Percentiles rank a stretch among this genome's conserved stretches.
Conservation (phyloP, 2,329 filamentous ascomycete species). For the Malbranchea cinnamomea region DNA sequence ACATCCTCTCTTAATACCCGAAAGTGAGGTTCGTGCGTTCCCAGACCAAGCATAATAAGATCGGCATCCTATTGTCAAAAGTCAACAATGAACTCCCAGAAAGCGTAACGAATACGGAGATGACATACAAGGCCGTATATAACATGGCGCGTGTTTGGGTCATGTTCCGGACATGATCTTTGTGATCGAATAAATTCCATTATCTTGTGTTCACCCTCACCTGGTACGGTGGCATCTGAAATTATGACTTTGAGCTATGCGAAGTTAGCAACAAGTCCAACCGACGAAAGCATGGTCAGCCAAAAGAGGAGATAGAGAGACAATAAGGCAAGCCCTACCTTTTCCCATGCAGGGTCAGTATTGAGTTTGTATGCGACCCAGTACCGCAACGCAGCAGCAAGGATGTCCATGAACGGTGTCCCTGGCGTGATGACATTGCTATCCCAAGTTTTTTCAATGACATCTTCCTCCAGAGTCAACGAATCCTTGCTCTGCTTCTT, state of each 20-base stretch:
- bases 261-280: conserved; percentile 12
- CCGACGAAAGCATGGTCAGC: not conserved
- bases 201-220: conserved; percentile 98
- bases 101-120: not conserved
- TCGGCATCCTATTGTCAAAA: conserved; percentile 54
- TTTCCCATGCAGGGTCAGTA: conserved; percentile 89
- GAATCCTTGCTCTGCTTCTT: conserved; percentile 57
- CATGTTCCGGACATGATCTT: conserved; percentile 73
- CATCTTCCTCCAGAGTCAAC: conserved; percentile 44
- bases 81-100: conserved; percentile 13
- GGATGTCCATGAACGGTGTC: conserved; percentile 96
- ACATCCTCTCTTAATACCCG: conserved; percentile 93
- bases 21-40: conserved; percentile 94
- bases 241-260: conserved; percentile 79
- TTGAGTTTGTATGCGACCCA: conserved; percentile 98
- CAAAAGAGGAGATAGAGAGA: not conserved
- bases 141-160: conserved; percentile 93
- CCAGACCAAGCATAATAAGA: conserved; percentile 94
- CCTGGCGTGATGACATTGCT: conserved; percentile 80
- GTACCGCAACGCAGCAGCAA: conserved; percentile 78
- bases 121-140: conserved; percentile 64
- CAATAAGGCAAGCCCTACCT: conserved; percentile 26
- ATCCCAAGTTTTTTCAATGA: conserved; percentile 82
- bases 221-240: conserved; percentile 92
- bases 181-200: conserved; percentile 97